A percentile compares a stretch with the other conserved stretches of the same genome.
Evolutionary conservation across 306 rosid genomes (phyloP).

Genomic region (Comarum palustre): DNA sequence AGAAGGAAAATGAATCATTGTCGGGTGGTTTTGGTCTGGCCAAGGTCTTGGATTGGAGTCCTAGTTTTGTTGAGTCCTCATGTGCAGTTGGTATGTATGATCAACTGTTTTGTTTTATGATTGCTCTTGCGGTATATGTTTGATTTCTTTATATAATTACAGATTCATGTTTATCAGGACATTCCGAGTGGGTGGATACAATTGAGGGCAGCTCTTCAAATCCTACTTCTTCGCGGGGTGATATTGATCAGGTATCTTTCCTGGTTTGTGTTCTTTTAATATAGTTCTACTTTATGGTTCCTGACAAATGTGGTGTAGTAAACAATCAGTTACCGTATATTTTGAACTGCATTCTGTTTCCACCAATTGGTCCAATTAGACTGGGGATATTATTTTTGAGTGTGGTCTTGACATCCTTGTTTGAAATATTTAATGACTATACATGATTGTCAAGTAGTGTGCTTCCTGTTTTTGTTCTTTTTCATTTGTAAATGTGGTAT

Average conservation of each 20-base stretch:
- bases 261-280: neutral
- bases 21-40: constrained; percentile 18
- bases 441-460: neutral
- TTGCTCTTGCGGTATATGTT: constrained; percentile 4
- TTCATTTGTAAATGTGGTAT: neutral
- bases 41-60: constrained; percentile 39
- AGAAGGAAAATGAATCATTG: constrained; percentile 32
- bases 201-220: constrained; percentile 26
- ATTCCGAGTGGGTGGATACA: constrained; percentile 30
- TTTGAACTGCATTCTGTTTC: neutral
- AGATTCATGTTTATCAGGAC: constrained; percentile 31
- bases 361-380: neutral
- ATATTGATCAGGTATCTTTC: constrained; percentile 37
- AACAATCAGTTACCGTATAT: neutral
- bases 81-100: constrained; percentile 43
- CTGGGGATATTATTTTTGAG: neutral
- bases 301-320: neutral
- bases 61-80: constrained; percentile 26
- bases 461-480: neutral
- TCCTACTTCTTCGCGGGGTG: constrained; percentile 38
- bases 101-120: neutral
- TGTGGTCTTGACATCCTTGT: neutral
- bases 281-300: neutral
- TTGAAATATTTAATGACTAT: neutral
- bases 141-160: constrained; percentile 12